Conservation (phyloP, 805 yeast species). For the Saccharomycopsis javanensis region DNA sequence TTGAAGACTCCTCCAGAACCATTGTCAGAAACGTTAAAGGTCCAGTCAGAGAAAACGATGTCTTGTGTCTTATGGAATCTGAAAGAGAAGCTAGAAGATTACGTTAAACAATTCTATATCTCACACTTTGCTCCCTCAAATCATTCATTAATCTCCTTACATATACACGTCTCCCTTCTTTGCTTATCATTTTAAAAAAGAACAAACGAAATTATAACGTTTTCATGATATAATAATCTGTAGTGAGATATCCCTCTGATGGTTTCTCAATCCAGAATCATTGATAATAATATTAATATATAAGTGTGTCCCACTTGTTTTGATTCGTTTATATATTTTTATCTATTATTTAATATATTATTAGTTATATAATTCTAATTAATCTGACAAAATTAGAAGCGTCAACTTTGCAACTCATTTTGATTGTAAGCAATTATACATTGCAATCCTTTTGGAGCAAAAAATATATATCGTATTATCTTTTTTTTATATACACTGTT, state of each 20-base stretch:
- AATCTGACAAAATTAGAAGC: neutral
- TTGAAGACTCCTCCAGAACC: conserved; percentile 90
- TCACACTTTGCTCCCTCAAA: neutral
- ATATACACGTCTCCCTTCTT: neutral
- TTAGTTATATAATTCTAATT: neutral
- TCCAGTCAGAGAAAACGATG: conserved; percentile 96
- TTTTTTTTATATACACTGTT: too few relatives aligned
- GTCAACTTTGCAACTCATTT: neutral
- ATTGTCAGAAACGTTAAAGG: conserved; percentile 97
- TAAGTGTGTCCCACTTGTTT: neutral
- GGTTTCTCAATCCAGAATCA: neutral
- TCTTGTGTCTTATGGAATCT: conserved; percentile 98
- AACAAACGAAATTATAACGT: neutral
- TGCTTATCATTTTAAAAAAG: neutral
- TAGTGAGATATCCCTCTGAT: neutral
- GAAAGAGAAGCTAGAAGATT: conserved; percentile 99
- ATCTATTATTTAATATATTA: neutral
- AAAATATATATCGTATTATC: too few relatives aligned
- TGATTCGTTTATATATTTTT: neutral
- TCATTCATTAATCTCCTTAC: neutral
- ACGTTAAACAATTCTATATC: conserved; percentile 41
- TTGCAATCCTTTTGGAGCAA: too few relatives aligned
- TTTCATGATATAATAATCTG: neutral
- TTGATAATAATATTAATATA: neutral
- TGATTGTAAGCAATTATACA: too few relatives aligned